Evolutionary conservation across 2,329 filamentous ascomycete genomes (phyloP).

Genomic region (Diplodia scrobiculata): DNA sequence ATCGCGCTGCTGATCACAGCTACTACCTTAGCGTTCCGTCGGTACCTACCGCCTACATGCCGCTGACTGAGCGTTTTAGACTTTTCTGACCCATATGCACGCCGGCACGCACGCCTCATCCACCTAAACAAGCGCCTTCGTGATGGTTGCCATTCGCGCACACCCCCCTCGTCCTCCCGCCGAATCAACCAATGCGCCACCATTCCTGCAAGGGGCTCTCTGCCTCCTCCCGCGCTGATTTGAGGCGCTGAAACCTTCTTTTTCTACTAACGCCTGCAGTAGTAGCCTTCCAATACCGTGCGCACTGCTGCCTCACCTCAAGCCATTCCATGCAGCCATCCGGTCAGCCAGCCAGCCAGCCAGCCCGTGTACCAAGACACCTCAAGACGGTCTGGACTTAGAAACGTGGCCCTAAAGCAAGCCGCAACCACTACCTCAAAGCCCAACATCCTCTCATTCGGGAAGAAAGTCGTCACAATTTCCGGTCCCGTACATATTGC

Average conservation of each 20-base stretch:
- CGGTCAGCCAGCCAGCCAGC: no score
- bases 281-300: not conserved
- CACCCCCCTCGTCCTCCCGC: not conserved
- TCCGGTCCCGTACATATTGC: not conserved
- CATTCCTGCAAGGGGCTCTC: constrained; percentile 8
- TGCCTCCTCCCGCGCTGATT: not conserved
- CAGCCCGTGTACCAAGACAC: not conserved
- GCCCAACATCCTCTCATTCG: not conserved
- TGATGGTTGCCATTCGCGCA: constrained; percentile 14
- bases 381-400: not conserved
- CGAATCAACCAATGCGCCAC: not conserved
- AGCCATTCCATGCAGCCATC: not conserved
- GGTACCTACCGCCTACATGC: not conserved
- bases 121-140: constrained; percentile 8
- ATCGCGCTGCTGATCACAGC: not conserved
- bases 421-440: not conserved
- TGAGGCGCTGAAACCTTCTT: not conserved
- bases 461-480: not conserved
- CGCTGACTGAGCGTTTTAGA: not conserved
- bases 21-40: not conserved
- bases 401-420: not conserved
- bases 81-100: not conserved
- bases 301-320: constrained; percentile 3
- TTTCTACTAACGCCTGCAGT: constrained; percentile 5
- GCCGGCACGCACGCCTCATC: not conserved